Evolutionary conservation across 805 yeast genomes (phyloP).

Genomic region (Cyberlindnera euphorbiae): DNA sequence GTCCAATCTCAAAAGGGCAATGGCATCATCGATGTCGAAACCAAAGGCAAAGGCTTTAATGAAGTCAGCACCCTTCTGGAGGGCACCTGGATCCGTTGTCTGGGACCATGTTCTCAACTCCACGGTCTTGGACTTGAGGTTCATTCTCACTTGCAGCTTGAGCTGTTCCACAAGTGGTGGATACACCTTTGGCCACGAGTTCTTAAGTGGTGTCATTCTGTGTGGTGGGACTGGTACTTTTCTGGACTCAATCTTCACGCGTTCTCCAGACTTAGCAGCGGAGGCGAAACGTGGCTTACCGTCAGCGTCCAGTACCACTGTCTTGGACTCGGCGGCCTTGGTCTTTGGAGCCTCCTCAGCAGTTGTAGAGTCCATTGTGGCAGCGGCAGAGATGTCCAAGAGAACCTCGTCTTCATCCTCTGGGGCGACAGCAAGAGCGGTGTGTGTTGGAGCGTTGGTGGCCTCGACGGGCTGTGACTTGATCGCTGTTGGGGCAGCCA

Average conservation of each 20-base stretch:
- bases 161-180: slow-evolving; percentile 95
- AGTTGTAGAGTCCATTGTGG: slow-evolving; percentile 17
- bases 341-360: slow-evolving; percentile 14
- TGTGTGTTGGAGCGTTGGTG: slow-evolving; percentile 1
- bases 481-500: slow-evolving; percentile 45
- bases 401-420: slow-evolving; percentile 34
- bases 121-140: slow-evolving; percentile 78
- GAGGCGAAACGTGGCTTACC: slow-evolving; percentile 86
- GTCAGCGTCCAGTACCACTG: slow-evolving; percentile 56
- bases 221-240: slow-evolving; percentile 96
- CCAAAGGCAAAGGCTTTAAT: slow-evolving; percentile 94
- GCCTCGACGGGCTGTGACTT: slow-evolving; percentile 15
- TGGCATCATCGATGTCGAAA: slow-evolving; percentile 94
- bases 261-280: slow-evolving; percentile 53
- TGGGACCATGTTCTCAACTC: slow-evolving; percentile 76
- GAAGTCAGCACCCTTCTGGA: slow-evolving; percentile 97
- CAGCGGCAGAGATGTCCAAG: slow-evolving; percentile 33
- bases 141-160: slow-evolving; percentile 95
- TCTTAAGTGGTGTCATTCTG: slow-evolving; percentile 90
- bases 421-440: slow-evolving; percentile 8
- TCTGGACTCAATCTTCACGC: slow-evolving; percentile 78
- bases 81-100: slow-evolving; percentile 88
- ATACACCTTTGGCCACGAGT: slow-evolving; percentile 88
- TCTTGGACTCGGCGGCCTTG: slow-evolving; percentile 24
- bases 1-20: slow-evolving; percentile 88